Evolutionary conservation across 2,329 filamentous ascomycete genomes (phyloP).

Genomic region (Talaromyces islandicus): DNA sequence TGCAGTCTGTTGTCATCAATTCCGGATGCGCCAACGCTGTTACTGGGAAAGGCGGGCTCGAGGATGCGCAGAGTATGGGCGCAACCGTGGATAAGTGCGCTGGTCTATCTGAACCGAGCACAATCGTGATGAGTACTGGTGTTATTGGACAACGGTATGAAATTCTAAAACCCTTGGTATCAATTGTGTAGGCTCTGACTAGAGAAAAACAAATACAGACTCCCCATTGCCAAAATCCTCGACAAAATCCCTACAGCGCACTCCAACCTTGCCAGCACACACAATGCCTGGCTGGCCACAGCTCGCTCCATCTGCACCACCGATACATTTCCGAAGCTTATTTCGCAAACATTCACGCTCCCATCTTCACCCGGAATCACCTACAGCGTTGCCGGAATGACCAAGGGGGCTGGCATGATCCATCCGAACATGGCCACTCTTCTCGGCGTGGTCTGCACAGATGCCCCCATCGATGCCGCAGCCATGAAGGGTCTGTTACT

Average conservation of each 20-base stretch:
- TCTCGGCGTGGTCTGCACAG: slow-evolving; percentile 84
- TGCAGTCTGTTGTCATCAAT: slow-evolving; percentile 83
- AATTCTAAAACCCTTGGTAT: background rate
- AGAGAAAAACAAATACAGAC: slow-evolving; percentile 37
- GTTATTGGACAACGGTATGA: slow-evolving; percentile 84
- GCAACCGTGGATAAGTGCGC: slow-evolving; percentile 65
- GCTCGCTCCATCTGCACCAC: slow-evolving; percentile 95
- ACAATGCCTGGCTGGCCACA: slow-evolving; percentile 79
- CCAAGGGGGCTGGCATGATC: slow-evolving; percentile 98
- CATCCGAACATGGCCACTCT: slow-evolving; percentile 98
- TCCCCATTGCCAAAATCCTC: slow-evolving; percentile 88
- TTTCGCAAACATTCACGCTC: slow-evolving; percentile 76
- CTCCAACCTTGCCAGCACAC: slow-evolving; percentile 63
- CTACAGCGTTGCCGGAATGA: slow-evolving; percentile 88
- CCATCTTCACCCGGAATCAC: slow-evolving; percentile 69
- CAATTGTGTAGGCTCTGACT: background rate
- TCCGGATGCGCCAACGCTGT: slow-evolving; percentile 97
- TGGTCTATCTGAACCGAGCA: slow-evolving; percentile 49
- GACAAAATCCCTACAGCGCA: slow-evolving; percentile 73
- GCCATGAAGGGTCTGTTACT: slow-evolving; percentile 66
- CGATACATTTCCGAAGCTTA: slow-evolving; percentile 94
- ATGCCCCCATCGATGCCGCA: slow-evolving; percentile 67
- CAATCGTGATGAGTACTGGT: slow-evolving; percentile 97
- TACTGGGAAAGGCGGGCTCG: slow-evolving; percentile 79
- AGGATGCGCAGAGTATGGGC: slow-evolving; percentile 85